Evolutionary conservation across 805 yeast species (phyloP), one percentile per base, ranked within the genome.

Genomic region (Soucietia sequanensis): DNA sequence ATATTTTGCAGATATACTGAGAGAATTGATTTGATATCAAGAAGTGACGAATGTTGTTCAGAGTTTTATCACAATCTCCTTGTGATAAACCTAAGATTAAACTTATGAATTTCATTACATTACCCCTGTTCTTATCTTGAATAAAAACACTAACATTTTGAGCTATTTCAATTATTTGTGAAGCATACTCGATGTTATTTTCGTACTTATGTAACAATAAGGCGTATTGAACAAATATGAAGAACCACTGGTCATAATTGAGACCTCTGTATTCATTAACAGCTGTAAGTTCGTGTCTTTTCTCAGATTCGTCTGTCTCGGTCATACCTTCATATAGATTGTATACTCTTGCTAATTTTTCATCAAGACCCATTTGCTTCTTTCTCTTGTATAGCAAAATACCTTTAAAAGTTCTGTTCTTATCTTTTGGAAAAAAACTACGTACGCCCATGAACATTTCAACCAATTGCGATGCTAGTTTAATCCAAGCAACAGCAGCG

Each of bases 401-500:
- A 12, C 90, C 89, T 30, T 76, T 78, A 53, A 85, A 85, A 14
- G 73, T 70, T 33, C 81, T 78, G 9, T 81, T 81, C 37, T 82
- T 75, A 48, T 87, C 95, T 31, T 79, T 72, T 1, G 90, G 84
- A 50, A 86, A 90, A 44, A 93, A 86, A 47, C 80, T 79, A 42
- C 81, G 73, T 9, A 86, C 88, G 36, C 81, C 76, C 17, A 84
- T 78, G 53, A 93, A 90, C 40, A 85, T 78, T 50, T 89, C 95
- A 27, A 91, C 78, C 33, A 93, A 69, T 45, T 84, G 95, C 2
- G 86, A 76, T 0, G 91, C 96, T 4, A 80, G 65, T 41, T 87
- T 86, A 44, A 86, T 72, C 98, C 98, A 93, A 2, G 86, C 76
- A 6, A 73, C 68, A 2, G 79, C 72, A 0, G 93, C 84, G n/a